Evolutionary conservation across 345 rosid species (phyloP).

Genomic region (Alliaria petiolata): DNA sequence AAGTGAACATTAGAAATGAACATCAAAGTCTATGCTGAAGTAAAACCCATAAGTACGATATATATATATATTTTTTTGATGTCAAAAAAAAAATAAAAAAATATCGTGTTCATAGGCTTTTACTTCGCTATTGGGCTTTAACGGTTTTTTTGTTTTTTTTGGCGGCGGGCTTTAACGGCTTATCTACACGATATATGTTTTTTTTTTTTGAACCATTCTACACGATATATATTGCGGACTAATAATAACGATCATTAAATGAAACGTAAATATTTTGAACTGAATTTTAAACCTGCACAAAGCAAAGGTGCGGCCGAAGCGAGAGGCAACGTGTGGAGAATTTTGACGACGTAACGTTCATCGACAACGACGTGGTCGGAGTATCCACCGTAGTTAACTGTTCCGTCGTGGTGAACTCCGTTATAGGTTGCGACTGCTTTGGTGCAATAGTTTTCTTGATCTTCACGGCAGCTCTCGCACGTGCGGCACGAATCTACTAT

Average conservation of each 20-base stretch:
- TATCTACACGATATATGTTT: too few species aligned
- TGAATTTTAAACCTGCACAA: conserved; percentile 44
- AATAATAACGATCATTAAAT: not conserved
- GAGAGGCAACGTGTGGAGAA: conserved; percentile 46
- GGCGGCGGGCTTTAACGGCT: too few species aligned
- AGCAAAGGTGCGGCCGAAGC: conserved; percentile 60
- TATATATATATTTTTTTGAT: too few species aligned
- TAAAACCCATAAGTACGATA: not conserved
- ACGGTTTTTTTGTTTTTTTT: too few species aligned
- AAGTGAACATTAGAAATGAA: too few species aligned
- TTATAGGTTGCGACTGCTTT: conserved; percentile 38
- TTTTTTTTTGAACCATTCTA: too few species aligned
- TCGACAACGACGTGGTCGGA: conserved; percentile 54
- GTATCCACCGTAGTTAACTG: conserved; percentile 54
- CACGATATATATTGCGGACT: too few species aligned
- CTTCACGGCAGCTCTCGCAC: conserved; percentile 44
- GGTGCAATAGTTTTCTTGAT: conserved; percentile 56
- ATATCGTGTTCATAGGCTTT: too few species aligned
- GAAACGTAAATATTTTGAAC: not conserved
- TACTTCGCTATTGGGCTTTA: too few species aligned
- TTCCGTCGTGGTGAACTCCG: conserved; percentile 38
- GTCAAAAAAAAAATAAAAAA: too few species aligned
- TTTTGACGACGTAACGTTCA: conserved; percentile 42
- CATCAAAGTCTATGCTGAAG: not conserved
- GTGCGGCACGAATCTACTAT: conserved; percentile 49